phyloP scores from a whole-genome alignment of 176 grass and related monocot genomes.

The Aegilops speltoides region DNA sequence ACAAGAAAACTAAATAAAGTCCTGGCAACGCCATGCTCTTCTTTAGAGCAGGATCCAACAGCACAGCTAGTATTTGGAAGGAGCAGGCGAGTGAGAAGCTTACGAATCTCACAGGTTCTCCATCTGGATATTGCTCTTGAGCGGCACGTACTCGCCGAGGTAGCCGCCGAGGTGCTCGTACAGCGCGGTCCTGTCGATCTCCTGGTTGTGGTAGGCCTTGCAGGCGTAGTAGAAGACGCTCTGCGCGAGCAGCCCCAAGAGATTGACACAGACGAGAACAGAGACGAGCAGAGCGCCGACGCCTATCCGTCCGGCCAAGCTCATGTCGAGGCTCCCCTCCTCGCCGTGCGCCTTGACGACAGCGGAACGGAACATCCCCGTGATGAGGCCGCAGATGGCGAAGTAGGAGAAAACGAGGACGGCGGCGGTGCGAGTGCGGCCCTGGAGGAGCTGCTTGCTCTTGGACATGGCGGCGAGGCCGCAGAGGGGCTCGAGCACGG shows the following conservation, averaged over 20 bases:
- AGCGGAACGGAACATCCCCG: conserved; percentile 62
- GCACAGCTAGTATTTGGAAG: background rate
- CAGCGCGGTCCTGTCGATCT: conserved; percentile 78
- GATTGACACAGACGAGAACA: conserved; percentile 72
- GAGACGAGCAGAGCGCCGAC: conserved; percentile 64
- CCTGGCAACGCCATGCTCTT: conserved; percentile 29
- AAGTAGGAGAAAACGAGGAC: conserved; percentile 73
- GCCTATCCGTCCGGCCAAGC: conserved; percentile 35
- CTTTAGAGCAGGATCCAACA: conserved; percentile 13
- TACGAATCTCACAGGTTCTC: conserved; percentile 70
- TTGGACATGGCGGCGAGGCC: conserved; percentile 86
- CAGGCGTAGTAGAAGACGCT: conserved; percentile 98
- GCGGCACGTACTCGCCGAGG: conserved; percentile 94
- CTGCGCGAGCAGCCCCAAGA: conserved; percentile 79
- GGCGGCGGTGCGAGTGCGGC: conserved; percentile 51
- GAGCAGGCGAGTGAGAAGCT: conserved; percentile 33
- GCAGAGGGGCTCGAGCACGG: conserved; percentile 89
- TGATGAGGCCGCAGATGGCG: conserved; percentile 55
- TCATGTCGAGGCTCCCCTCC: conserved; percentile 71
- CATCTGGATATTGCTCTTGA: conserved; percentile 96
- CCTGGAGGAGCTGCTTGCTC: conserved; percentile 73
- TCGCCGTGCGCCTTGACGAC: conserved; percentile 74
- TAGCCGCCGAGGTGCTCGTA: conserved; percentile 90
- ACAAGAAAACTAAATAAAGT: background rate
- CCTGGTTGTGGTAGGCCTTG: conserved; percentile 96